phyloP scores from a whole-genome alignment of 345 rosid species.

The Salix koriyanagi region DNA sequence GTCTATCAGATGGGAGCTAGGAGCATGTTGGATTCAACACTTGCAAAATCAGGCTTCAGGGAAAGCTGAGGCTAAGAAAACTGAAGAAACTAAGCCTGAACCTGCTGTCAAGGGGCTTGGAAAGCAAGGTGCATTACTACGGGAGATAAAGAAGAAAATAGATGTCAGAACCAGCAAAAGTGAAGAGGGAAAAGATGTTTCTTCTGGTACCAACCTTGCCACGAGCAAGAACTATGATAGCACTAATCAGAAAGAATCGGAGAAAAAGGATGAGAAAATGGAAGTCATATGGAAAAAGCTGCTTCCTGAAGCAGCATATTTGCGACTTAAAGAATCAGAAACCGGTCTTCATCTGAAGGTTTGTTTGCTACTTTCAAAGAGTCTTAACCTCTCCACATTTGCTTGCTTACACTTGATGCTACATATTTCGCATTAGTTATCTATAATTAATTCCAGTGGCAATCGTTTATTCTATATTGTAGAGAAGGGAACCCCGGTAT shows the following conservation, averaged over 20 bases:
- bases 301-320: slow-evolving; percentile 27
- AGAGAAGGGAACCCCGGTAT: not conserved
- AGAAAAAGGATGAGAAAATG: slow-evolving; percentile 55
- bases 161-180: slow-evolving; percentile 57
- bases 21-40: slow-evolving; percentile 37
- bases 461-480: too few relatives aligned
- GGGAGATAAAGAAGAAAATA: slow-evolving; percentile 81
- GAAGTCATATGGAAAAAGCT: slow-evolving; percentile 49
- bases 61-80: slow-evolving; percentile 62
- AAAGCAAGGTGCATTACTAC: slow-evolving; percentile 86
- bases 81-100: slow-evolving; percentile 71
- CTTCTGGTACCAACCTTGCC: slow-evolving; percentile 35
- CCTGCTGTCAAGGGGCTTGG: slow-evolving; percentile 94
- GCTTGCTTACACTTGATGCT: not conserved
- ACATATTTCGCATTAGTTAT: not conserved
- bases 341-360: slow-evolving; percentile 38
- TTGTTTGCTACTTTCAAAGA: slow-evolving; percentile 14
- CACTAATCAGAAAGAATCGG: slow-evolving; percentile 49
- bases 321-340: slow-evolving; percentile 36
- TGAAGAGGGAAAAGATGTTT: slow-evolving; percentile 58
- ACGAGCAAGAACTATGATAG: slow-evolving; percentile 44
- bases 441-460: not conserved
- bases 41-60: slow-evolving; percentile 46
- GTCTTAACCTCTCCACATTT: not conserved
- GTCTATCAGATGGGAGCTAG: slow-evolving; percentile 35